Conservation (phyloP, 228 moss, liverwort and hornwort genomes). For the Sphagnum magellanicum region DNA sequence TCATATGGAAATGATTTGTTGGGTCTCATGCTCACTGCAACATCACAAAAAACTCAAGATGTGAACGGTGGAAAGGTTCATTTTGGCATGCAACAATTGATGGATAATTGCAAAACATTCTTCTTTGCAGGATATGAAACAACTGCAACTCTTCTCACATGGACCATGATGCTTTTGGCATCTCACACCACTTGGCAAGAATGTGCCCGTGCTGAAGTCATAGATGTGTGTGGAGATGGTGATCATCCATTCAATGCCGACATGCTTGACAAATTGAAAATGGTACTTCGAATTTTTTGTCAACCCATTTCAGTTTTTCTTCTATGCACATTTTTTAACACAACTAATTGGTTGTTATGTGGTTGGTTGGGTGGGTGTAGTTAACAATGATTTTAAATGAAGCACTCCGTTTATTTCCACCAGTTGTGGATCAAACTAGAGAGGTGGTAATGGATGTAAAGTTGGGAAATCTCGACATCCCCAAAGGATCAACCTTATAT, state of each 20-base stretch:
- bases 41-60: conserved; percentile 4
- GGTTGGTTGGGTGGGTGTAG: conserved; percentile 1
- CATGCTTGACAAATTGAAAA: background rate
- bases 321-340: too few species aligned
- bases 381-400: conserved; percentile 23
- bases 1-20: conserved; percentile 12
- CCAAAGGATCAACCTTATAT: conserved; percentile 19
- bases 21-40: conserved; percentile 14
- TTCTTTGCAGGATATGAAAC: conserved; percentile 29
- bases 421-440: conserved; percentile 8
- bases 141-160: conserved; percentile 15
- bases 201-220: conserved; percentile 1
- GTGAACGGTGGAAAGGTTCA: background rate
- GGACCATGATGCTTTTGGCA: conserved; percentile 20
- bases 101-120: conserved; percentile 23
- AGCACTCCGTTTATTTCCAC: conserved; percentile 15
- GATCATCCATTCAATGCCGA: background rate
- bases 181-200: conserved; percentile 19
- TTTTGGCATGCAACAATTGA: conserved; percentile 6
- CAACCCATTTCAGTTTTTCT: too few species aligned
- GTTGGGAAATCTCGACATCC: conserved; percentile 12
- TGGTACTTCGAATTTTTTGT: background rate
- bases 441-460: conserved; percentile 18
- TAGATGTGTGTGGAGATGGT: conserved; percentile 8
- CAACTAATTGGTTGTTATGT: too few species aligned